These are phyloP conservation scores for Aspergillus cejpii DNA, from an alignment of 2,329 filamentous ascomycete genomes.

Conservation along the genomic window DNA sequence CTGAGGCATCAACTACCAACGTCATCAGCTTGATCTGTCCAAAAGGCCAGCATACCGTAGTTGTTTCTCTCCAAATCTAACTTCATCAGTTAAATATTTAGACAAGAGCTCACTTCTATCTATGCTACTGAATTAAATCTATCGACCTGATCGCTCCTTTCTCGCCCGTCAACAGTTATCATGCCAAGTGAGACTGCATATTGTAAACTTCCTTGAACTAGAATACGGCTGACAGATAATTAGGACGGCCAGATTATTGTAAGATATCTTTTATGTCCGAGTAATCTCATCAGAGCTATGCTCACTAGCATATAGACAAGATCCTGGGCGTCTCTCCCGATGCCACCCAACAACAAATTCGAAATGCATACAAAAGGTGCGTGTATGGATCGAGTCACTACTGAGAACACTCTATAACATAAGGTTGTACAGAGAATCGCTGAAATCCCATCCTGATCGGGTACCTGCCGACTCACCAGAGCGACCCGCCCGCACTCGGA, in stretches of 20 bases:
- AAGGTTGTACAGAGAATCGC: conserved; percentile 57
- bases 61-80: background rate
- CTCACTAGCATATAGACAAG: conserved; percentile 50
- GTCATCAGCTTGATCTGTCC: background rate
- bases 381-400: background rate
- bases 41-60: background rate
- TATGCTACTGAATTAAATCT: background rate
- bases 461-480: conserved; percentile 79
- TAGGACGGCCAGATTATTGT: conserved; percentile 39
- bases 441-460: conserved; percentile 90
- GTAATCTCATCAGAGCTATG: background rate
- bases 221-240: background rate
- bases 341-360: conserved; percentile 75
- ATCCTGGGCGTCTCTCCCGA: conserved; percentile 66
- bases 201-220: conserved; percentile 2
- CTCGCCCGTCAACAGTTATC: background rate
- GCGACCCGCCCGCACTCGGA: conserved; percentile 69
- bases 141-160: background rate
- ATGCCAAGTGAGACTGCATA: conserved; percentile 22
- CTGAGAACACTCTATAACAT: conserved; percentile 9
- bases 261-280: conserved; percentile 7
- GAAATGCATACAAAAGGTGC: conserved; percentile 88
- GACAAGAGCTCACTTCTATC: background rate
- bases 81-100: background rate
- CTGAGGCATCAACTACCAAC: background rate